Evolutionary conservation across 805 yeast species (phyloP).

Genomic region (Ogataea chonburiensis): DNA sequence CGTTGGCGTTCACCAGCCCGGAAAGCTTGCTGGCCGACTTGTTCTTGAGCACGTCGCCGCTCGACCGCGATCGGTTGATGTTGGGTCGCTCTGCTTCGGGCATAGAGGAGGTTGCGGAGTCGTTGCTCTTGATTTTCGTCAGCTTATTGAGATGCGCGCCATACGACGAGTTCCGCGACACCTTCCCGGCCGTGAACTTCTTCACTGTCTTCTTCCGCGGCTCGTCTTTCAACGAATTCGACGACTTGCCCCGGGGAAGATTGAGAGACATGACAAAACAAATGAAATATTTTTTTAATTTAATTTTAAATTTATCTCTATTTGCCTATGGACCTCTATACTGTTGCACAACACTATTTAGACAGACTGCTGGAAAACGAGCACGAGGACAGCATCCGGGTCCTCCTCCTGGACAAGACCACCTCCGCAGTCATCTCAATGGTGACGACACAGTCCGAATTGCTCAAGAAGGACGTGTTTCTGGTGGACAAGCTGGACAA

Average conservation of each 20-base stretch:
- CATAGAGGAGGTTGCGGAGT: slow-evolving; percentile 15
- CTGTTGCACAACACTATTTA: slow-evolving; percentile 45
- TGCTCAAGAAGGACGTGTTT: slow-evolving; percentile 80
- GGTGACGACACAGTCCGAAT: slow-evolving; percentile 82
- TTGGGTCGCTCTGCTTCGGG: slow-evolving; percentile 25
- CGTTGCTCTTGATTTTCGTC: slow-evolving; percentile 32
- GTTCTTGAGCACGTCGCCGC: slow-evolving; percentile 25
- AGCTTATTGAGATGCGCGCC: slow-evolving; percentile 35
- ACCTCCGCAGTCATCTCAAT: slow-evolving; percentile 87
- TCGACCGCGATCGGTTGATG: slow-evolving; percentile 26
- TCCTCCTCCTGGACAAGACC: slow-evolving; percentile 71
- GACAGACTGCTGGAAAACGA: slow-evolving; percentile 34
- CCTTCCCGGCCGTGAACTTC: slow-evolving; percentile 36
- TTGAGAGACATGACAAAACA: slow-evolving; percentile 14
- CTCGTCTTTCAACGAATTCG: slow-evolving; percentile 29
- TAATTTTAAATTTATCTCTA: slow-evolving; percentile 1
- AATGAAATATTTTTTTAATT: slow-evolving; percentile 3
- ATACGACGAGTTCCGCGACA: slow-evolving; percentile 35
- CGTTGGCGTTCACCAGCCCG: slow-evolving; percentile 5
- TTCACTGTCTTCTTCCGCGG: slow-evolving; percentile 30
- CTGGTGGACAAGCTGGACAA: slow-evolving; percentile 72
- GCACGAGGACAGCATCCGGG: slow-evolving; percentile 36
- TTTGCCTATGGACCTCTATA: slow-evolving; percentile 44
- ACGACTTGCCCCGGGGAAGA: slow-evolving; percentile 28
- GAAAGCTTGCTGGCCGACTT: slow-evolving; percentile 22